These are phyloP conservation scores for Globisporangium iwayamae DNA, from an alignment of 352 stramenopile species.

Conservation along the genomic window DNA sequence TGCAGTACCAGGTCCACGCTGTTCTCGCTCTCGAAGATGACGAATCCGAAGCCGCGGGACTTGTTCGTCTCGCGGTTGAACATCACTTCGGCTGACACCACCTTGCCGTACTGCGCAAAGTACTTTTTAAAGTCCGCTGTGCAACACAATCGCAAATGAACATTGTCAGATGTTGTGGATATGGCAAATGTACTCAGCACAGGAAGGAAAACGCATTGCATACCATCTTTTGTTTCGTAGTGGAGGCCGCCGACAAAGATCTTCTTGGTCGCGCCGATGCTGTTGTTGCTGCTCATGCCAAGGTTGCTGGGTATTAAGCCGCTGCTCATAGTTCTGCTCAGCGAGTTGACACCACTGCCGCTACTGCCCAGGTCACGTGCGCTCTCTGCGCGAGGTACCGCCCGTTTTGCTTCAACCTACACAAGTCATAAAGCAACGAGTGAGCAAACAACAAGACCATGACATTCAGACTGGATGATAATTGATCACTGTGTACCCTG, in stretches of 20 bases:
- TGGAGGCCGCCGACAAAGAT: conserved; percentile 92
- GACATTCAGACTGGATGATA: neutral
- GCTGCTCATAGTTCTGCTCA: conserved; percentile 48
- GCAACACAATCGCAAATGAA: neutral
- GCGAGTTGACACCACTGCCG: conserved; percentile 34
- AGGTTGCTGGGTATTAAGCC: conserved; percentile 47
- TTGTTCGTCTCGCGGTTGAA: conserved; percentile 96
- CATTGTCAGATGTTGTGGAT: neutral
- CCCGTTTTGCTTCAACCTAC: conserved; percentile 90
- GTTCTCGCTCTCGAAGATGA: conserved; percentile 89
- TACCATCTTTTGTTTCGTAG: conserved; percentile 93
- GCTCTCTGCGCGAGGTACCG: conserved; percentile 86
- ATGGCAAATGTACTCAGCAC: neutral
- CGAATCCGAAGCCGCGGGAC: conserved; percentile 91
- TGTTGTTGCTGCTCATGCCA: conserved; percentile 30
- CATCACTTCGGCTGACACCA: conserved; percentile 93
- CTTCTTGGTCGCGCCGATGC: conserved; percentile 84
- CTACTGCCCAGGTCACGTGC: conserved; percentile 54
- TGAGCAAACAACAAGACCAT: conserved; percentile 12
- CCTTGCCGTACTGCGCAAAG: conserved; percentile 91
- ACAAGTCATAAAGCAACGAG: neutral
- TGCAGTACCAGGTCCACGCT: conserved; percentile 87
- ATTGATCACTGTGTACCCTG: conserved; percentile 36
- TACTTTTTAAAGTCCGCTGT: conserved; percentile 89
- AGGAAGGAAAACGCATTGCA: conserved; percentile 13